phyloP scores from a whole-genome alignment of 176 grass and related monocot genomes.

The Tillandsia leiboldiana region DNA sequence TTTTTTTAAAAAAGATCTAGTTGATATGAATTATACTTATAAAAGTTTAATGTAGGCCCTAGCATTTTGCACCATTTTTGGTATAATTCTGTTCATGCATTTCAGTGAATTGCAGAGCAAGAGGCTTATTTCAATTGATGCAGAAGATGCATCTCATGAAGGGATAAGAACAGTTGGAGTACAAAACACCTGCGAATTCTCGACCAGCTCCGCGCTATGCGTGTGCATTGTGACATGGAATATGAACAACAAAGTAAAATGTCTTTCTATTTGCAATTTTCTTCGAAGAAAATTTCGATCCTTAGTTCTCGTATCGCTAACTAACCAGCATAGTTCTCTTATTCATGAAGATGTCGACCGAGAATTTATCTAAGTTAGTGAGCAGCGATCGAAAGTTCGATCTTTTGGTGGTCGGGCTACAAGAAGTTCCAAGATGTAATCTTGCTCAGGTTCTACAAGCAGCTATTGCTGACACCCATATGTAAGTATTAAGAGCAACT shows the following conservation, averaged over 20 bases:
- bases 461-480: slow-evolving; percentile 40
- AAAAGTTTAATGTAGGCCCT: too few relatives aligned
- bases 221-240: slow-evolving; percentile 61
- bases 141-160: slow-evolving; percentile 25
- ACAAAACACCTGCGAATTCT: slow-evolving; percentile 41
- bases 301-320: not conserved
- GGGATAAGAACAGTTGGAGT: slow-evolving; percentile 42
- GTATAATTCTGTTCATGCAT: too few relatives aligned
- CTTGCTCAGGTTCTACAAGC: slow-evolving; percentile 35
- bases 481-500: slow-evolving; percentile 7
- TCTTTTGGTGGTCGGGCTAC: slow-evolving; percentile 45
- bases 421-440: slow-evolving; percentile 44
- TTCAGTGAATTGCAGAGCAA: not conserved
- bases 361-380: slow-evolving; percentile 42
- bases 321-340: not conserved
- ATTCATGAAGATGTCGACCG: slow-evolving; percentile 23
- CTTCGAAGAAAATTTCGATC: too few relatives aligned
- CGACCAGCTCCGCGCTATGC: slow-evolving; percentile 25
- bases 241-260: slow-evolving; percentile 53
- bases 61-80: too few relatives aligned
- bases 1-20: too few relatives aligned
- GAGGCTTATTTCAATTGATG: not conserved
- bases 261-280: too few relatives aligned
- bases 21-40: too few relatives aligned
- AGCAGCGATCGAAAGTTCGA: slow-evolving; percentile 42